Conservation (phyloP, 2,329 filamentous ascomycete genomes). For the Bipolaris gigantea region DNA sequence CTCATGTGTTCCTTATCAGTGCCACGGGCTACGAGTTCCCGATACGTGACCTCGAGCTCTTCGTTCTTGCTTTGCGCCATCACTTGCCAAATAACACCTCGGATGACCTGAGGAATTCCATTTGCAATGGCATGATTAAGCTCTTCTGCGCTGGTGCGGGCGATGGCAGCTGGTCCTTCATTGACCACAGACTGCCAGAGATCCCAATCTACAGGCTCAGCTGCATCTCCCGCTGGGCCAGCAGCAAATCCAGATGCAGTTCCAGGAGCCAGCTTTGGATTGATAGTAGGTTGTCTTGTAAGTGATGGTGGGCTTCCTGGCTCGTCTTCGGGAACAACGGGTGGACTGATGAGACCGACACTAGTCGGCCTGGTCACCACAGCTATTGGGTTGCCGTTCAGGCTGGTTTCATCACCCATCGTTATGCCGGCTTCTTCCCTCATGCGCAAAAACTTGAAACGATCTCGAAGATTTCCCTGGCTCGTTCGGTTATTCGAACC, state of each 20-base stretch:
- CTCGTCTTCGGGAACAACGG: conserved; percentile 50
- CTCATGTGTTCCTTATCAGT: conserved; percentile 69
- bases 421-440: conserved; percentile 49
- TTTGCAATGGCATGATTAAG: conserved; percentile 87
- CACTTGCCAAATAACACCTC: conserved; percentile 99
- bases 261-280: conserved; percentile 74
- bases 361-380: conserved; percentile 48
- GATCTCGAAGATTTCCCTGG: conserved; percentile 49
- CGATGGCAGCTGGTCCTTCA: conserved; percentile 85
- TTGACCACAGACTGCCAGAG: conserved; percentile 96
- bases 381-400: conserved; percentile 44
- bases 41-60: conserved; percentile 84
- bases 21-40: conserved; percentile 75
- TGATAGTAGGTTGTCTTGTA: conserved; percentile 64
- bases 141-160: conserved; percentile 84
- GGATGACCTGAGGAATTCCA: conserved; percentile 91
- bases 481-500: conserved; percentile 38
- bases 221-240: conserved; percentile 70
- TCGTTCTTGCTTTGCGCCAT: conserved; percentile 93
- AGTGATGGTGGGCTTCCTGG: conserved; percentile 35
- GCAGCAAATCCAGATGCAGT: conserved; percentile 81
- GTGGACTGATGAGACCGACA: conserved; percentile 53
- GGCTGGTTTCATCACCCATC: conserved; percentile 51
- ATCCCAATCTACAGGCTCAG: conserved; percentile 90
- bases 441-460: conserved; percentile 51